Conservation (phyloP, 768 basidiomycete species). For the Russula griseocarnosa region DNA sequence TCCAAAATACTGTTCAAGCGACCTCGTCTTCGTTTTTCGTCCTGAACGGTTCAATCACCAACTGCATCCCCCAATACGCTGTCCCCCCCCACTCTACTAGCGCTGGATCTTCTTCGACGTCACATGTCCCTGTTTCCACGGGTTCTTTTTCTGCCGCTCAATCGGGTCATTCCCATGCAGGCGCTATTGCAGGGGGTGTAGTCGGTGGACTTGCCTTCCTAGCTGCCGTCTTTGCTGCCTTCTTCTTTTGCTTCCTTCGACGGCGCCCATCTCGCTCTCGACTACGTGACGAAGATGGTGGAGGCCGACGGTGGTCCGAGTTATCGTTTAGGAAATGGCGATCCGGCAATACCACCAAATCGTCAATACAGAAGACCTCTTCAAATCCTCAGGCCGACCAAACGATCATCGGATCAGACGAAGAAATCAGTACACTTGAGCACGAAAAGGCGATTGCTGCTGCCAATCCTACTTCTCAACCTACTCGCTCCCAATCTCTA, state of each 20-base stretch:
- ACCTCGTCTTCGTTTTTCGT: slow-evolving; percentile 38
- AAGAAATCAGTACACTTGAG: slow-evolving; percentile 19
- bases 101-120: slow-evolving; percentile 29
- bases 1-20: slow-evolving; percentile 8
- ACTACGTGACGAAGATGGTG: neutral
- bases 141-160: slow-evolving; percentile 11
- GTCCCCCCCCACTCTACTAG: neutral
- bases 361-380: slow-evolving; percentile 5
- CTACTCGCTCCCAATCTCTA: neutral
- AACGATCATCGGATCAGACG: slow-evolving; percentile 22
- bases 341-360: neutral
- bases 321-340: slow-evolving; percentile 2
- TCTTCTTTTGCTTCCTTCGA: slow-evolving; percentile 20
- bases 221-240: slow-evolving; percentile 35
- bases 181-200: slow-evolving; percentile 50
- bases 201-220: slow-evolving; percentile 46
- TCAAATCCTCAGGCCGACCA: slow-evolving; percentile 1
- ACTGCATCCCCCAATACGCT: slow-evolving; percentile 34
- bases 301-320: slow-evolving; percentile 2
- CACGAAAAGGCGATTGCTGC: slow-evolving; percentile 19
- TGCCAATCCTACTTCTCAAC: neutral
- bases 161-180: slow-evolving; percentile 34
- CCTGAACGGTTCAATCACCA: slow-evolving; percentile 37
- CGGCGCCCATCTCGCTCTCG: slow-evolving; percentile 6
- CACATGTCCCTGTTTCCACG: slow-evolving; percentile 21